Evolutionary conservation across 2,329 filamentous ascomycete species (phyloP).

Genomic region (Fusarium sp.): DNA sequence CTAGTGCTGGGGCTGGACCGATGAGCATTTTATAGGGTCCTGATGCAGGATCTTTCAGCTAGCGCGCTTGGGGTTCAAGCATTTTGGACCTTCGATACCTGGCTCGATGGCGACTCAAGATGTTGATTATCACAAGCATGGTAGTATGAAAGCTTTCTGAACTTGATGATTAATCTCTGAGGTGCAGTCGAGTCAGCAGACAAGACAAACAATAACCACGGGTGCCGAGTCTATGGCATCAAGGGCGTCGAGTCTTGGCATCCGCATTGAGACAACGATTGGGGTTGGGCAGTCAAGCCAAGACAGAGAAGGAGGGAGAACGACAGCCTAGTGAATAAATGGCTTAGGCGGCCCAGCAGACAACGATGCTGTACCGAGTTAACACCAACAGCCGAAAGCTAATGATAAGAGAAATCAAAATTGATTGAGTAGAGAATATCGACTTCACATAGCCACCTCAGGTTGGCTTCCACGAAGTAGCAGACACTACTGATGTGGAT

Average conservation of each 20-base stretch:
- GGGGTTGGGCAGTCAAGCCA: slow-evolving; percentile 19
- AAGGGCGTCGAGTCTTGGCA: slow-evolving; percentile 23
- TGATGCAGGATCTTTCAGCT: slow-evolving; percentile 29
- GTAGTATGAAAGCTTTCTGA: not conserved
- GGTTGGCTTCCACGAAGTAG: not conserved
- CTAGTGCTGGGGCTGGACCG: slow-evolving; percentile 23
- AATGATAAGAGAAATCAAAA: not conserved
- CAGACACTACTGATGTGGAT: not conserved
- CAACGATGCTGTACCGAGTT: not conserved
- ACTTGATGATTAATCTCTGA: not conserved
- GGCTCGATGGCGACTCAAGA: not conserved
- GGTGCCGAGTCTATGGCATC: slow-evolving; percentile 11
- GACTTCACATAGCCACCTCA: not conserved
- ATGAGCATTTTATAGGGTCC: slow-evolving; percentile 22
- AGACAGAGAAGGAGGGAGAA: slow-evolving; percentile 6
- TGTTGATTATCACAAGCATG: not conserved
- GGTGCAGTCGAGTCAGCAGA: not conserved
- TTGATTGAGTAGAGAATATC: not conserved
- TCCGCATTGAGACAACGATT: slow-evolving; percentile 14
- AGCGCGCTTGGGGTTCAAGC: slow-evolving; percentile 26
- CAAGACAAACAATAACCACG: not conserved
- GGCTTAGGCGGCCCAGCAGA: not conserved
- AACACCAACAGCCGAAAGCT: not conserved
- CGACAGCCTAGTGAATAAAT: slow-evolving; percentile 9
- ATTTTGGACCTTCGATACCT: slow-evolving; percentile 2